A percentile compares a stretch with the other conserved stretches of the same genome.
phyloP scores from a whole-genome alignment of 352 stramenopile species.

The Globisporangium takayamanum region DNA sequence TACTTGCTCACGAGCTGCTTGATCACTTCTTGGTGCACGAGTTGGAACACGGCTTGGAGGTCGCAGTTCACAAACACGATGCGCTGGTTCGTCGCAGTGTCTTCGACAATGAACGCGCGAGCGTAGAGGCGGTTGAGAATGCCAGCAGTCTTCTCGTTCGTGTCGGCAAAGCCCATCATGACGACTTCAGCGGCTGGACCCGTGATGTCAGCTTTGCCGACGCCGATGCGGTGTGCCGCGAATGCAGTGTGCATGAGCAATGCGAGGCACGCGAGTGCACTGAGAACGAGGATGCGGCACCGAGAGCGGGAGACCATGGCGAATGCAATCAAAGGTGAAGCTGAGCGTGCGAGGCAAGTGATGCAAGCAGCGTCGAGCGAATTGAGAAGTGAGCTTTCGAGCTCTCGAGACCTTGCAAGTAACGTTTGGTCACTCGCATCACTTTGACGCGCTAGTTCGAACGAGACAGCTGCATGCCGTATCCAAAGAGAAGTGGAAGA shows the following conservation, averaged over 20 bases:
- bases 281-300: constrained; percentile 3
- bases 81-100: constrained; percentile 24
- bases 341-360: too few relatives aligned
- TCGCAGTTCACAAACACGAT: constrained; percentile 50
- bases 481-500: too few relatives aligned
- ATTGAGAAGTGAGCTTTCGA: too few relatives aligned
- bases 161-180: constrained; percentile 62
- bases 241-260: constrained; percentile 4
- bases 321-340: too few relatives aligned
- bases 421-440: too few relatives aligned
- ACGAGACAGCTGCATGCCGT: too few relatives aligned
- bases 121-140: constrained; percentile 62
- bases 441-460: too few relatives aligned
- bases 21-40: constrained; percentile 50
- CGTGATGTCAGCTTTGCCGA: constrained; percentile 60
- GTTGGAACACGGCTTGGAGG: constrained; percentile 35
- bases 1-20: constrained; percentile 33
- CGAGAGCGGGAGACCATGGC: constrained; percentile 3
- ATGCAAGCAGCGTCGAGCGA: too few relatives aligned
- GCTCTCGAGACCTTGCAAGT: too few relatives aligned
- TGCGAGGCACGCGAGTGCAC: constrained; percentile 5
- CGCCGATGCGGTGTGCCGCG: constrained; percentile 37
- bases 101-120: constrained; percentile 55
- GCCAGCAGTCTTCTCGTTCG: constrained; percentile 32
- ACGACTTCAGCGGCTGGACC: constrained; percentile 46